Base-by-base conservation (phyloP, 371 early-diverging fungal species). In the Paraphysoderma sedebokerense region DNA sequence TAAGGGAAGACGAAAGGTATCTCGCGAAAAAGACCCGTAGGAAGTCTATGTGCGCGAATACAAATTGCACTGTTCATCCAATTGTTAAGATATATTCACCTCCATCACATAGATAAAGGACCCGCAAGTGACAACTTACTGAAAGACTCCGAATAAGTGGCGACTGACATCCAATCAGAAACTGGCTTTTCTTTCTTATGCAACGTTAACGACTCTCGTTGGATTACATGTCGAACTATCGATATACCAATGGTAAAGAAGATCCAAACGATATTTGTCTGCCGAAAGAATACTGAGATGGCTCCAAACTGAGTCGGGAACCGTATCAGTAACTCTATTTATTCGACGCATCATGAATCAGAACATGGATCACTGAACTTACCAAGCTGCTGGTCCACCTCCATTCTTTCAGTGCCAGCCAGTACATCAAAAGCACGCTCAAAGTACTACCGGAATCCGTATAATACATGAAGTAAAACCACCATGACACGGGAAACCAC, bases 241-340 rank as follows among this genome's bases (percentile, higher is more conserved):
- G 67, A 39, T 0, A 66, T 47, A 19, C 71, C 71, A 41, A 69
- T 61, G 26, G 72, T 70, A 44, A 82, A 76, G 19, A 63, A 55
- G 2, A 74, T 53, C 92, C 92, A 95, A 0, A 90, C 63, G 15
- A 82, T 70, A 57, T 95, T 95, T n/a, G 92, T 92, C 58, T 95
- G 93, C 3, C 96, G 69, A 55, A 88, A 79, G 24, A 72, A 65
- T 26, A 87, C 49, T 15, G 87, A 68, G 0, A 77, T 36, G 1
- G 70, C 51, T 4, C 76, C 66, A 9, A 54, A 47, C 82, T 80
- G 39, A 30, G 1, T 13, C 28, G 2, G 2, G 23, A 11, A 24
- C 28, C 15, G 44, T 31, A 29, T 27, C n/a, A 12, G 22, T 15
- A 3, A 46, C 7, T 7, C 22, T 2, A 47, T 8, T 24, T 27